Evolutionary conservation across 768 basidiomycete species (phyloP).

Genomic region (Amanita pallidorosea): DNA sequence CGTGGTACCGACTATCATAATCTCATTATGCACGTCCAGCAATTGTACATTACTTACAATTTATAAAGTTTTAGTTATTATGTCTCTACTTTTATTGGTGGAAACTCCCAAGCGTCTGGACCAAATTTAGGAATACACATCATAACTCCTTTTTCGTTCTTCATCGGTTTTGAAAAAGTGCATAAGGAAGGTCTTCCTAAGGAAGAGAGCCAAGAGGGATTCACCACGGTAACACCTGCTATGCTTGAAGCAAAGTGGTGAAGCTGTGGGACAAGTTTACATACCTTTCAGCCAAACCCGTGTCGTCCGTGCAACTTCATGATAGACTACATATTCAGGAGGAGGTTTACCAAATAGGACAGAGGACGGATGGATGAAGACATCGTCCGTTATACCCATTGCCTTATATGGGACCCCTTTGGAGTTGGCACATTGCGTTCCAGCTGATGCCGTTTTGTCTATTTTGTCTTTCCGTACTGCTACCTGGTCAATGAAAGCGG

Average conservation of each 20-base stretch:
- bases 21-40: background rate
- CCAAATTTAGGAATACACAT: constrained; percentile 83
- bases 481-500: constrained; percentile 92
- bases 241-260: background rate
- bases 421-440: constrained; percentile 61
- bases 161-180: constrained; percentile 79
- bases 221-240: constrained; percentile 72
- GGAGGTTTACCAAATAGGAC: constrained; percentile 56
- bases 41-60: constrained; percentile 6
- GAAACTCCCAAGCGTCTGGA: constrained; percentile 79
- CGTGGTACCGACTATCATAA: background rate
- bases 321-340: constrained; percentile 79
- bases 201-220: constrained; percentile 77
- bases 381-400: constrained; percentile 72
- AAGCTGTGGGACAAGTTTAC: constrained; percentile 7
- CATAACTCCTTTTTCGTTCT: constrained; percentile 52
- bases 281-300: constrained; percentile 74
- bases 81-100: constrained; percentile 43
- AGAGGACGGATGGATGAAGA: constrained; percentile 90
- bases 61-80: constrained; percentile 5
- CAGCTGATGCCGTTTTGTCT: constrained; percentile 44
- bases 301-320: constrained; percentile 71
- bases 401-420: constrained; percentile 79
- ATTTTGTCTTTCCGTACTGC: constrained; percentile 83
- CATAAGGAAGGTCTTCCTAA: constrained; percentile 76